These are phyloP conservation scores for Ustilago bromivora DNA, from an alignment of 1,284 basidiomycete species.

Conservation along the genomic window DNA sequence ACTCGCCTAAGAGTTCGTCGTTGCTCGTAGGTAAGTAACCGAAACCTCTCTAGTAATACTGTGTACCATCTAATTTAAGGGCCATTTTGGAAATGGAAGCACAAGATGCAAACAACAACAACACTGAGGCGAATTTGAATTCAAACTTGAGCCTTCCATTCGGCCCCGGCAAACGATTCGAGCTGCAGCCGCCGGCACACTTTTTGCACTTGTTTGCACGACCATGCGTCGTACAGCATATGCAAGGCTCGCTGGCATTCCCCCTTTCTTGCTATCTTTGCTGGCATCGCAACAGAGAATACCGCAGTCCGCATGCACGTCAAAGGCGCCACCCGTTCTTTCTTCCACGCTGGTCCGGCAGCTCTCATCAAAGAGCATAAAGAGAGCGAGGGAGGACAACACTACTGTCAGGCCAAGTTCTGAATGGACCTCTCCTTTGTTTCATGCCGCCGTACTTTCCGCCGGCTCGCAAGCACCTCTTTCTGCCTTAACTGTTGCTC, in stretches of 20 bases:
- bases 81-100: no score
- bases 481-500: neutral
- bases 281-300: neutral
- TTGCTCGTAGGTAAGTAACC: no score
- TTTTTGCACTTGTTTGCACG: constrained; percentile 6
- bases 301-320: neutral
- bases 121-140: neutral
- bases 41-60: no score
- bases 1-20: no score
- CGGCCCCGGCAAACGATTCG: neutral
- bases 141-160: neutral
- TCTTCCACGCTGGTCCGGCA: constrained; percentile 5
- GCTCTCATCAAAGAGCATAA: neutral
- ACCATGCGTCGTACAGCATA: constrained; percentile 1
- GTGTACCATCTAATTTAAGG: no score
- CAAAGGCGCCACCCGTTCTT: neutral
- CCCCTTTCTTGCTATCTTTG: neutral
- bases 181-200: constrained; percentile 5
- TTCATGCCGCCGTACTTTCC: constrained; percentile 7
- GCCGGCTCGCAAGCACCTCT: neutral
- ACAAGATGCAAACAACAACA: no score
- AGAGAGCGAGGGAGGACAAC: neutral
- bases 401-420: neutral
- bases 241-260: neutral
- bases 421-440: neutral